Conservation (phyloP, 805 yeast genomes). For the Groenewaldozyma tartarivorans region DNA sequence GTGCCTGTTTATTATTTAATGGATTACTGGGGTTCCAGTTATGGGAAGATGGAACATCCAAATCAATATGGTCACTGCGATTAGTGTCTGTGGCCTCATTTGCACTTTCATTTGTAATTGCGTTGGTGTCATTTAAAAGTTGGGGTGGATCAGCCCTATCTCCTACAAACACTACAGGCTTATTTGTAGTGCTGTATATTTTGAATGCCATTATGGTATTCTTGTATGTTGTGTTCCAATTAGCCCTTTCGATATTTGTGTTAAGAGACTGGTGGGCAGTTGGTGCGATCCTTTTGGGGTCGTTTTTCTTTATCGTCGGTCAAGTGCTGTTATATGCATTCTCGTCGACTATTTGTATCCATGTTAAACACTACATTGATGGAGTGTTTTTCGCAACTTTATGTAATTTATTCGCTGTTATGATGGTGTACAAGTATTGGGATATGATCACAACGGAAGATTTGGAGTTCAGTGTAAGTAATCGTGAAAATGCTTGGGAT, state of each 20-base stretch:
- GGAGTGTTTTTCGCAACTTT: constrained; percentile 80
- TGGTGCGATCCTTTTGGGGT: constrained; percentile 69
- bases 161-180: constrained; percentile 48
- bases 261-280: constrained; percentile 79
- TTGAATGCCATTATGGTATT: constrained; percentile 59
- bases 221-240: constrained; percentile 56
- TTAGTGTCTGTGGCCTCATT: constrained; percentile 48
- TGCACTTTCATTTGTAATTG: constrained; percentile 52
- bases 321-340: constrained; percentile 68
- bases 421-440: constrained; percentile 97
- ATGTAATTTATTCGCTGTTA: constrained; percentile 68
- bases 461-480: constrained; percentile 75
- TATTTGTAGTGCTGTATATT: constrained; percentile 63
- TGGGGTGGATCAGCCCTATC: constrained; percentile 41
- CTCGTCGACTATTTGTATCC: constrained; percentile 54
- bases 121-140: constrained; percentile 61
- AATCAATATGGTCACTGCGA: constrained; percentile 51
- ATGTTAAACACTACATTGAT: constrained; percentile 78
- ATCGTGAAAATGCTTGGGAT: constrained; percentile 35
- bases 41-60: constrained; percentile 87
- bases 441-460: constrained; percentile 93
- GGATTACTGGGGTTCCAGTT: constrained; percentile 80
- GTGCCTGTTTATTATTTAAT: constrained; percentile 57
- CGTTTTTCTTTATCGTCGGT: constrained; percentile 70
- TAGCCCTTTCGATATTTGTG: constrained; percentile 55